Evolutionary conservation across 306 rosid genomes (phyloP), one percentile per base, ranked within the genome.

Genomic region (Pterocarpus macrocarpus): DNA sequence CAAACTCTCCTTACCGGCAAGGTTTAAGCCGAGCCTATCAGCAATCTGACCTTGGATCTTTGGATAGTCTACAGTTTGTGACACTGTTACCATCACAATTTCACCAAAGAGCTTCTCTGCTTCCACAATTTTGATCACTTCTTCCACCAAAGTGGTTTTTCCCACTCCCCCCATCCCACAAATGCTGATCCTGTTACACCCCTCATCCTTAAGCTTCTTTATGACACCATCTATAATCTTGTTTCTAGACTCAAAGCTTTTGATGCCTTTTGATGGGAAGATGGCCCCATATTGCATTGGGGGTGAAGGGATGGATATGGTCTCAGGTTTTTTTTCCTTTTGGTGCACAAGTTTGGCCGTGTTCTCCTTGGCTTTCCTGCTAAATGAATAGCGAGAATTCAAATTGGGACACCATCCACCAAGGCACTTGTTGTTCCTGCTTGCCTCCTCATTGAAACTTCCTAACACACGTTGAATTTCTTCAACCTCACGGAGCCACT

Each of bases 101-200:
- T 75, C 64, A 67, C 75, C 58, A 75, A 75, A 82, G 10, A 68
- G 16, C 58, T 75, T 82, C 11, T 13, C 56, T 47, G 2, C 47
- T 36, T 82, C 72, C 15, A 39, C 0, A 58, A 9, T 62, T 49
- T 68, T 59, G 13, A 82, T 65, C 2, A 83, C 0, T 73, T 53
- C 75, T 55, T 56, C 71, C 56, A 72, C 86, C 2, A 83, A 6
- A 2, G 76, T 53, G 62, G 86, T 77, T 30, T 83, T 83, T 0
- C 86, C 86, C 14, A 83, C 75, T 5, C 86, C 86, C 86, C 75
- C 82, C 86, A 83, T 83, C 44, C 83, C 86, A 45, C 86, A 83
- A 7, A 83, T 44, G 9, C 70, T 14, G 8, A 71, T 3, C 58
- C 59, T 71, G 4, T 71, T 57, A 45, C 78, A 5, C 5, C 65